Evolutionary conservation across 1,284 basidiomycete species (phyloP).

Genomic region (Apiotrichum mycotoxinovorans): DNA sequence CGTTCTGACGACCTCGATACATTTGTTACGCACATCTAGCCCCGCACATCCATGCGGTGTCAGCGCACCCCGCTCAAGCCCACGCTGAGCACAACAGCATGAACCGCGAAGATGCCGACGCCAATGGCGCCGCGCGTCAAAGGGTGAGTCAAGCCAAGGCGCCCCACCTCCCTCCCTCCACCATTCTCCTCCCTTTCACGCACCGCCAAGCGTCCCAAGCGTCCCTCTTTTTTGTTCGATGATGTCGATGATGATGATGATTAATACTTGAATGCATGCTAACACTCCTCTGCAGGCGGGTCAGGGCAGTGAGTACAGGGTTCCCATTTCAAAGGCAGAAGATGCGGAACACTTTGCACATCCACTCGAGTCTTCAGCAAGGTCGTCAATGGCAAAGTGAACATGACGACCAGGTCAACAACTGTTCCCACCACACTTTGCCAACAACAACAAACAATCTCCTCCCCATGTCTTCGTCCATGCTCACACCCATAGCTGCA

Average conservation of each 20-base stretch:
- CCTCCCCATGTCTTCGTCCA: too few relatives aligned
- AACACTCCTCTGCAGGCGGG: constrained; percentile 1
- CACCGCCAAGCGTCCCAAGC: too few relatives aligned
- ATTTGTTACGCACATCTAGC: background rate
- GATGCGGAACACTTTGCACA: background rate
- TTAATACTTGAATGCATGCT: background rate
- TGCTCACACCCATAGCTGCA: background rate
- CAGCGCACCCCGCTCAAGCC: background rate
- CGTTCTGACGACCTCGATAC: background rate
- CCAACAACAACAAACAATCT: too few relatives aligned
- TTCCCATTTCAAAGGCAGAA: background rate
- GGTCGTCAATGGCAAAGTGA: too few relatives aligned
- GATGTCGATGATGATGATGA: too few relatives aligned
- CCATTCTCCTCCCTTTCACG: background rate
- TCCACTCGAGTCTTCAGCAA: too few relatives aligned
- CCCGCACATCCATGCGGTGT: background rate
- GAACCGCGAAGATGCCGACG: constrained; percentile 5
- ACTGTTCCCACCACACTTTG: too few relatives aligned
- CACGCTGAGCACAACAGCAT: constrained; percentile 3
- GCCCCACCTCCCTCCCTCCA: too few relatives aligned
- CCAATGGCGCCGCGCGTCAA: background rate
- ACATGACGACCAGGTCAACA: too few relatives aligned
- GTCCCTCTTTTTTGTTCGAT: too few relatives aligned
- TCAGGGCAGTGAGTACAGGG: constrained; percentile 1
- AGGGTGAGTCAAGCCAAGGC: background rate